Conservation (phyloP, 106 monocot genomes). For the Dioscorea zingiberensis region DNA sequence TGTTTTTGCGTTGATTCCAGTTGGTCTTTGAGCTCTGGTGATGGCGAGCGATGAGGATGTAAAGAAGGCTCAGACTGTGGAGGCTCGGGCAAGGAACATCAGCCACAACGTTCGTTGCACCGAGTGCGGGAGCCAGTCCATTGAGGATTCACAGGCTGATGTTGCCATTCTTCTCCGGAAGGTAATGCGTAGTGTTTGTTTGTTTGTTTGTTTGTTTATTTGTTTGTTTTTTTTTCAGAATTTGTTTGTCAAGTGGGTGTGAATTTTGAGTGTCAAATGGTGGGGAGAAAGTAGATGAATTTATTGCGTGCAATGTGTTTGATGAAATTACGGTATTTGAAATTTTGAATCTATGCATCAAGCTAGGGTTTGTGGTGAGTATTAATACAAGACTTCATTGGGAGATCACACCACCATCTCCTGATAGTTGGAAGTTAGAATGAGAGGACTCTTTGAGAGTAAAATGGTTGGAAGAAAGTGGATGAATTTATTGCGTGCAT, state of each 20-base stretch:
- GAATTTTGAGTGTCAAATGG: background rate
- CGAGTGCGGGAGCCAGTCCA: conserved; percentile 97
- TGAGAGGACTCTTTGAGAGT: too few relatives aligned
- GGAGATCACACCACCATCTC: too few relatives aligned
- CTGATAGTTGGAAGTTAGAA: too few relatives aligned
- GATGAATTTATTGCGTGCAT: too few relatives aligned
- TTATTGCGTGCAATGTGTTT: too few relatives aligned
- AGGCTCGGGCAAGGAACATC: conserved; percentile 85
- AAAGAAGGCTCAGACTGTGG: conserved; percentile 68
- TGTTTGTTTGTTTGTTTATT: background rate
- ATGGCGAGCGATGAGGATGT: conserved; percentile 71
- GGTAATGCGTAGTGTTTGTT: conserved; percentile 21
- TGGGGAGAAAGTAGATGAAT: background rate
- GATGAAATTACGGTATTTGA: too few relatives aligned
- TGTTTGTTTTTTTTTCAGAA: background rate
- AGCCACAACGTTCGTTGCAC: conserved; percentile 96
- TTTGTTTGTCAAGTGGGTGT: background rate
- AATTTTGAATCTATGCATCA: too few relatives aligned
- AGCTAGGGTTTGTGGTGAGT: too few relatives aligned
- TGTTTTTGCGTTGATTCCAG: too few relatives aligned
- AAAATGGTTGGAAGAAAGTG: too few relatives aligned
- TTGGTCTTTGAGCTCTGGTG: too few relatives aligned
- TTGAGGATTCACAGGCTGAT: conserved; percentile 96
- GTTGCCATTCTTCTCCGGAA: conserved; percentile 82
- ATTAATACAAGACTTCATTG: too few relatives aligned